These are phyloP conservation scores for Acorus calamus DNA, from an alignment of 106 monocot genomes.

Conservation along the genomic window DNA sequence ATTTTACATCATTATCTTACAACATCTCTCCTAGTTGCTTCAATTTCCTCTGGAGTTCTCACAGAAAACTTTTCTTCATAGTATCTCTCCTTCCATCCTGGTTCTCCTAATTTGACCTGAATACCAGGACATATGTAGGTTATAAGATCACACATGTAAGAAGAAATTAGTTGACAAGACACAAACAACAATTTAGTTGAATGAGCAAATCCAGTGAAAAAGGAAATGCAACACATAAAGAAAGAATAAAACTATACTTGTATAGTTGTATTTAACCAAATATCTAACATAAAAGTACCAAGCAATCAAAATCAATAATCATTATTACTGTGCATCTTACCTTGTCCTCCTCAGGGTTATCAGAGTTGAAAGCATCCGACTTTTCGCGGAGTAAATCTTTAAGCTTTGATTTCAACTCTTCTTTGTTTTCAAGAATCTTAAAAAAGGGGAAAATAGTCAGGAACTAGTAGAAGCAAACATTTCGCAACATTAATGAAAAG, in stretches of 20 bases:
- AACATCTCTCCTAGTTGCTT: neutral
- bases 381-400: neutral
- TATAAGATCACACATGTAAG: neutral
- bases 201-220: neutral
- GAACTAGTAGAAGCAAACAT: neutral
- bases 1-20: neutral
- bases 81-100: neutral
- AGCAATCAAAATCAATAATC: too few relatives aligned
- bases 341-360: neutral
- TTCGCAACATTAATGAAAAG: neutral
- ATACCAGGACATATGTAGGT: neutral
- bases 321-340: neutral
- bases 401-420: constrained; percentile 84
- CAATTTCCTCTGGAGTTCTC: neutral
- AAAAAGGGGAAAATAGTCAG: neutral
- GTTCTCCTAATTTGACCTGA: neutral
- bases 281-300: too few relatives aligned
- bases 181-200: neutral
- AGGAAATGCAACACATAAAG: neutral
- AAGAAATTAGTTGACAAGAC: neutral
- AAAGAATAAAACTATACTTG: neutral
- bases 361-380: neutral
- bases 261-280: too few relatives aligned
- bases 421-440: constrained; percentile 69
- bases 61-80: neutral